Evolutionary conservation across 2,329 filamentous ascomycete genomes (phyloP), one percentile per base, ranked within the genome.

Genomic region (Scleromitrula shiraiana): DNA sequence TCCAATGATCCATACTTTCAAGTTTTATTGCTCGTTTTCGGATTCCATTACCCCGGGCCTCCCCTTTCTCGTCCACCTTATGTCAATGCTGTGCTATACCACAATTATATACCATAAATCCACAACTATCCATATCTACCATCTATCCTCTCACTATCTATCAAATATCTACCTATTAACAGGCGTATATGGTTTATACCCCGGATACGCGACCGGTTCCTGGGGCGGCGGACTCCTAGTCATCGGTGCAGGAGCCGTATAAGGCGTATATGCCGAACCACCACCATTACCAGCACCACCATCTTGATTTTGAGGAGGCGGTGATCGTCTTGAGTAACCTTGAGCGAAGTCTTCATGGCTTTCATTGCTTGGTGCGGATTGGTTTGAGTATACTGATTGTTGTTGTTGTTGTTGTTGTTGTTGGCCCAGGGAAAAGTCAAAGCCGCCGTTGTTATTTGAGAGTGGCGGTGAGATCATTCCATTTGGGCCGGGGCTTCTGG

Each of bases 391-490:
- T n/a, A n/a, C n/a, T n/a, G n/a, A n/a, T n/a, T n/a, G n/a, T n/a
- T n/a, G n/a, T n/a, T n/a, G n/a, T n/a, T n/a, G n/a, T n/a, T n/a
- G n/a, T n/a, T n/a, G n/a, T n/a, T n/a, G n/a, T 26, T 49, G 49
- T 27, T 32, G 27, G 12, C 50, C 52, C 6, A 39, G 42, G 8
- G 53, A 57, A 26, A 60, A 60, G 30, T 60, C 59, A 19, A 62
- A 62, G 8, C 58, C 58, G 14, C 50, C 46, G 39, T 54, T 56
- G 35, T 59, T 58, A n/a, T 51, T 50, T 2, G 52, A 36, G 14
- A 56, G 53, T 8, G 57, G 55, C n/a, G 59, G 60, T 30, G 51
- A 53, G 37, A 58, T 55, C 39, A 54, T 50, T 19, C 50, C 42
- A 20, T 53, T 55, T n/a, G 52, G 45, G 15, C 47, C 50, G 23